Conservation (phyloP, 2,329 filamentous ascomycete genomes). For the Colletotrichum filicis region DNA sequence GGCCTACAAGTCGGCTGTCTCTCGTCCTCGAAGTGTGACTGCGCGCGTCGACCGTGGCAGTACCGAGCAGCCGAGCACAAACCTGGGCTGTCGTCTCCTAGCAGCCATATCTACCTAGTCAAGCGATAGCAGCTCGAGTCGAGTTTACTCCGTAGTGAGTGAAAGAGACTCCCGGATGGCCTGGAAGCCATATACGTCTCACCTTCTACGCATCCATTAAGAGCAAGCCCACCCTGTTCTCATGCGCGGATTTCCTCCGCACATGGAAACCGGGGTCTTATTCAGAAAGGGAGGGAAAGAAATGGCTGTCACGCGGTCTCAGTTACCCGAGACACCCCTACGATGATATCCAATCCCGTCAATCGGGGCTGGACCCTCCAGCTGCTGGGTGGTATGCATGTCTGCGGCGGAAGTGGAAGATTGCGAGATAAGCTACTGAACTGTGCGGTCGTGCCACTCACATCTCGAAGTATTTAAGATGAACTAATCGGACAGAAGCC, state of each 20-base stretch:
- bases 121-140: no score
- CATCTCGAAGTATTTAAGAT: neutral
- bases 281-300: neutral
- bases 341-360: slow-evolving; percentile 14
- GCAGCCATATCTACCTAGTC: neutral
- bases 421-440: slow-evolving; percentile 24
- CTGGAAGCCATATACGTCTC: neutral
- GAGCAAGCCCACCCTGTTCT: neutral
- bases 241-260: neutral
- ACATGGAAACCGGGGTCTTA: neutral
- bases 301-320: slow-evolving; percentile 21
- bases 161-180: no score
- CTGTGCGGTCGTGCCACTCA: neutral
- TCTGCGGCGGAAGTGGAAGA: slow-evolving; percentile 5
- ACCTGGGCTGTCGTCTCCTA: neutral
- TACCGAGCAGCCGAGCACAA: slow-evolving; percentile 5
- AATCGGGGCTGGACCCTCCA: neutral
- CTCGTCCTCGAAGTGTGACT: neutral
- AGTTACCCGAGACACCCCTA: slow-evolving; percentile 22
- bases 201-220: no score
- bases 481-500: neutral
- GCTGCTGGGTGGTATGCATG: slow-evolving; percentile 1
- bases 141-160: no score
- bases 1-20: neutral
- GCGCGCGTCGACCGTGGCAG: neutral